phyloP scores from a whole-genome alignment of 257 asterid genomes.

The Capsicum baccatum region DNA sequence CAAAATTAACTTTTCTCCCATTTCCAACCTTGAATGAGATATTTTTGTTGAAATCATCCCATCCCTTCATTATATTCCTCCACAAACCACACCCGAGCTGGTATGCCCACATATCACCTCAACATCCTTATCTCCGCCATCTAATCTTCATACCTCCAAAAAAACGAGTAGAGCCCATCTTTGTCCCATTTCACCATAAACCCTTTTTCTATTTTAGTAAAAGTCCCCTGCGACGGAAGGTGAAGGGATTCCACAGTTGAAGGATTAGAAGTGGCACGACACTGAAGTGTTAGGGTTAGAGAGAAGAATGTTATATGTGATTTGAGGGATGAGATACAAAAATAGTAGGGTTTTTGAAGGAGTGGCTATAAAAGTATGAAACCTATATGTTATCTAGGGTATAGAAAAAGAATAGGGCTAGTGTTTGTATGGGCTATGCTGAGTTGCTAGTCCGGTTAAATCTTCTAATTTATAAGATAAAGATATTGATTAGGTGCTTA shows the following conservation, averaged over 20 bases:
- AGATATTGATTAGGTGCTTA: neutral
- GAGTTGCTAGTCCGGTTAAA: neutral
- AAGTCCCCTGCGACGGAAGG: neutral
- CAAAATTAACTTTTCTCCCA: too few relatives aligned
- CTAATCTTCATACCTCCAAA: neutral
- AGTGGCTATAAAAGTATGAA: constrained; percentile 1
- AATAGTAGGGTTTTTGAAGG: neutral
- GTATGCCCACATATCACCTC: too few relatives aligned
- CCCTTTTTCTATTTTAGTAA: neutral
- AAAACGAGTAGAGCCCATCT: neutral
- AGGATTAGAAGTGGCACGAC: neutral
- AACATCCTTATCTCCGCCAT: too few relatives aligned
- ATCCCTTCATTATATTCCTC: too few relatives aligned
- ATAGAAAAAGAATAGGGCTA: neutral
- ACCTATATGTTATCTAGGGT: neutral
- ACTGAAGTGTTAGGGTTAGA: neutral
- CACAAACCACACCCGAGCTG: too few relatives aligned
- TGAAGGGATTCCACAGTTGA: neutral
- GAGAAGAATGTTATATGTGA: constrained; percentile 1
- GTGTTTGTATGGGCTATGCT: neutral
- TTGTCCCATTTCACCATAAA: neutral
- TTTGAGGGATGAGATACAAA: neutral
- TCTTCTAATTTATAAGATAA: neutral
- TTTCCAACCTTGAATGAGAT: too few relatives aligned
- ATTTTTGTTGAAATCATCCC: too few relatives aligned